Base-by-base conservation (phyloP, 1,284 basidiomycete genomes). In the Heimioporus retisporus region DNA sequence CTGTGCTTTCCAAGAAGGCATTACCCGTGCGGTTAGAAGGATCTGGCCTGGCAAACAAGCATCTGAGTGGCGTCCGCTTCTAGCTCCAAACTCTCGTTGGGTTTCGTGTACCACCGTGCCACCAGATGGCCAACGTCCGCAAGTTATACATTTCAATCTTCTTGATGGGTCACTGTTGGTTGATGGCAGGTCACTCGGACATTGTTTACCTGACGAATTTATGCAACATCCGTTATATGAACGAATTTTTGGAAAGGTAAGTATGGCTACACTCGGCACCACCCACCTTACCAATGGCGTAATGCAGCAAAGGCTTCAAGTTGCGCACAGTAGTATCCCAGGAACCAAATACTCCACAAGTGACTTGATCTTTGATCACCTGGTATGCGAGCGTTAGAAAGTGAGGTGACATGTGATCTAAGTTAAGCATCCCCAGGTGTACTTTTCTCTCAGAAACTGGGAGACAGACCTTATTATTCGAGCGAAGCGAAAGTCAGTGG, bases 131-230 rank as follows among this genome's bases (percentile, higher is more conserved):
- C 62, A 59, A 16, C 54, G 54, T 23, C 55, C 55, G 6, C n/a
- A 42, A 15, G 59, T 63, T 25, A 23, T 61, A 2, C 5, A 42
- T 19, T 59, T 66, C 42, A 14, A 14, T 16, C 8, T 57, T 10
- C 40, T 57, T 1, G 25, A 57, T 43, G 56, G 43, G 2, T 58
- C 42, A 16, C 54, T 55, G 19, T 7, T 31, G 8, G 59, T 48
- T 0, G 73, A 83, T 50, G 85, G 84, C 0, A 77, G 77, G 59
- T 75, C 81, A 2, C 63, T 84, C 4, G 79, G 81, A 48, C 46
- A 16, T 16, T 75, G 80, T 43, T 73, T 87, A 31, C 83, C 85
- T 0, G 64, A 68, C 16, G 14, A 21, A 0, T 81, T 85, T 28
- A 25, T 75, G 0, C 31, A 48, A 0, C 80, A 85, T 70, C 46